A percentile compares a stretch with the other conserved stretches of the same genome.
phyloP scores from a whole-genome alignment of 352 stramenopile genomes.

The Globisporangium parvum region DNA sequence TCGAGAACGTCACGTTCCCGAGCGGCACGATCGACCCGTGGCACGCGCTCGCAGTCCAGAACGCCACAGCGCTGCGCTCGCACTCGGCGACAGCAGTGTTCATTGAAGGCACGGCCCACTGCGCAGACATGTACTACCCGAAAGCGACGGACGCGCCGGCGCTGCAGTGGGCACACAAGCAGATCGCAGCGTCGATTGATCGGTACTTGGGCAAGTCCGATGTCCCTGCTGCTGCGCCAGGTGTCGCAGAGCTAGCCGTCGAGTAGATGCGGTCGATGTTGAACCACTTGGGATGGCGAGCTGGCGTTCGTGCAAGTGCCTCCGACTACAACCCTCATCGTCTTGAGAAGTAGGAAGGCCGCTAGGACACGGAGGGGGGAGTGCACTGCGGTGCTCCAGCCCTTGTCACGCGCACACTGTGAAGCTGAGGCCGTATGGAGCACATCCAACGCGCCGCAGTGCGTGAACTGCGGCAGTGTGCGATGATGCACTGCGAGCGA shows the following conservation, averaged over 20 bases:
- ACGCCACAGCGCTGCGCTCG: conserved; percentile 52
- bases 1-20: conserved; percentile 75
- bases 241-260: neutral
- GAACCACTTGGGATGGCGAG: no score
- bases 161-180: conserved; percentile 61
- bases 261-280: neutral
- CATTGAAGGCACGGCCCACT: conserved; percentile 80
- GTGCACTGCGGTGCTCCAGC: no score
- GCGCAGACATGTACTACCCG: conserved; percentile 79
- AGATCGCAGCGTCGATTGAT: conserved; percentile 46
- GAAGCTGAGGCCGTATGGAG: no score
- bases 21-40: conserved; percentile 84
- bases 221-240: neutral
- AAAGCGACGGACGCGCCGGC: conserved; percentile 38
- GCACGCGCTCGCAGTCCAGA: conserved; percentile 76
- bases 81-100: conserved; percentile 51
- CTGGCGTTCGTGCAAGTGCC: no score
- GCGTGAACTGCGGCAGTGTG: no score
- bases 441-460: no score
- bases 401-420: no score
- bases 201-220: conserved; percentile 25
- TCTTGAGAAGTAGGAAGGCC: no score
- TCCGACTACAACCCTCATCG: no score
- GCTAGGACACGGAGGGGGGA: no score
- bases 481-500: no score